phyloP scores from a whole-genome alignment of 1,139 yeast species.

The Fermentozyma sake region DNA sequence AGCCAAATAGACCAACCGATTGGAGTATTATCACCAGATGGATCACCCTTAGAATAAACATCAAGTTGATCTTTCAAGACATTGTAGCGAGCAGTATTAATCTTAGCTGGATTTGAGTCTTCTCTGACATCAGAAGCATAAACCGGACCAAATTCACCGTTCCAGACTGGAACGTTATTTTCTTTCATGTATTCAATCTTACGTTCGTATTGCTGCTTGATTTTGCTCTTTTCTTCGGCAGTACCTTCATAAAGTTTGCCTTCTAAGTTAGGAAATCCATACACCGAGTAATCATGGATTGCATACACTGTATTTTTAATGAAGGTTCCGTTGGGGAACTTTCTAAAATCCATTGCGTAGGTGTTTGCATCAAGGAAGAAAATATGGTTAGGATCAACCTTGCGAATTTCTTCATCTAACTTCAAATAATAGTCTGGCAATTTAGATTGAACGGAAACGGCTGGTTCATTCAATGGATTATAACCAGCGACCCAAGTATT shows the following conservation, averaged over 20 bases:
- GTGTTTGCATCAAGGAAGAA: slow-evolving; percentile 45
- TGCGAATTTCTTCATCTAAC: slow-evolving; percentile 30
- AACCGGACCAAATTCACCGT: slow-evolving; percentile 49
- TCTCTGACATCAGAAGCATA: slow-evolving; percentile 39
- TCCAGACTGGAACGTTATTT: slow-evolving; percentile 45
- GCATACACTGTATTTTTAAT: slow-evolving; percentile 38
- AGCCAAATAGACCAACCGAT: slow-evolving; percentile 48
- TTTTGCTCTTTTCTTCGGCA: slow-evolving; percentile 24
- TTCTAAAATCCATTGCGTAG: slow-evolving; percentile 43
- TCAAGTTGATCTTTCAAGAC: slow-evolving; percentile 40
- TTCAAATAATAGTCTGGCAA: slow-evolving; percentile 31
- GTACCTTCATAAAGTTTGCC: slow-evolving; percentile 28
- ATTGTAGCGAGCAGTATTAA: slow-evolving; percentile 33
- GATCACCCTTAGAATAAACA: slow-evolving; percentile 38
- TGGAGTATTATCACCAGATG: slow-evolving; percentile 38
- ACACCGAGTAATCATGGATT: slow-evolving; percentile 40
- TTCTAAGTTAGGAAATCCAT: slow-evolving; percentile 37
- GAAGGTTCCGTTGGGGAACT: slow-evolving; percentile 32
- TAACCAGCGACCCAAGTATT: slow-evolving; percentile 46
- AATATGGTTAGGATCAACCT: slow-evolving; percentile 41
- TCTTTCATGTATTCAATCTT: slow-evolving; percentile 36
- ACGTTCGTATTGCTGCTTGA: slow-evolving; percentile 31
- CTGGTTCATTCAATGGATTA: slow-evolving; percentile 47
- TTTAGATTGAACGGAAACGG: slow-evolving; percentile 33
- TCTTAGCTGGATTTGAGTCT: slow-evolving; percentile 28